Percentiles rank a stretch among this genome's conserved stretches.
phyloP scores from a whole-genome alignment of 1,139 yeast species.

The Hanseniaspora gamundiae region DNA sequence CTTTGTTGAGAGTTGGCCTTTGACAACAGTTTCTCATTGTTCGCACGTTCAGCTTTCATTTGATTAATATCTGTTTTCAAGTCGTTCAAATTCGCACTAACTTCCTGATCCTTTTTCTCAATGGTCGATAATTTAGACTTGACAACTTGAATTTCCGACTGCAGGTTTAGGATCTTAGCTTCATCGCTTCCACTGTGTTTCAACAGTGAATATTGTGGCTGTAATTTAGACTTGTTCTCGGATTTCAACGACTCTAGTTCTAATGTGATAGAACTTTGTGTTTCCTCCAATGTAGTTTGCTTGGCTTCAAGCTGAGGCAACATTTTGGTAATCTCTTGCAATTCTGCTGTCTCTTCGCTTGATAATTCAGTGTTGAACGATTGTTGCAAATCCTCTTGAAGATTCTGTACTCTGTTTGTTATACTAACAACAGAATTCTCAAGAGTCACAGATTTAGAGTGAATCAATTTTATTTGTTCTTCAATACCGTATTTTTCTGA shows the following conservation, averaged over 20 bases:
- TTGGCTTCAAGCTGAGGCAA: conserved; percentile 33
- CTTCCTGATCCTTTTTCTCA: conserved; percentile 20
- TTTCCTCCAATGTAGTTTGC: conserved; percentile 33
- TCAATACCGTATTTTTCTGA: neutral
- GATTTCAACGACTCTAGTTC: conserved; percentile 40
- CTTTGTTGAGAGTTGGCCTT: conserved; percentile 49
- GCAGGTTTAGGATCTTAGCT: neutral
- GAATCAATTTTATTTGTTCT: neutral
- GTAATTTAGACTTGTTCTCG: conserved; percentile 45
- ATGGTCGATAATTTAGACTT: conserved; percentile 12
- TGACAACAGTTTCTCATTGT: conserved; percentile 32
- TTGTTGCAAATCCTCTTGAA: conserved; percentile 39
- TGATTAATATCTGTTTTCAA: conserved; percentile 20
- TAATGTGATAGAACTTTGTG: conserved; percentile 39
- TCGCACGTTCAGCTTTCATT: conserved; percentile 19
- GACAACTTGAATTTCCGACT: neutral
- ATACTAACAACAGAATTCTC: neutral
- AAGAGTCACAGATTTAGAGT: neutral
- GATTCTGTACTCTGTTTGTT: conserved; percentile 24
- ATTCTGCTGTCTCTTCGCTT: conserved; percentile 31
- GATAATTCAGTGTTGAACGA: conserved; percentile 45
- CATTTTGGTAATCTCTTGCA: conserved; percentile 30
- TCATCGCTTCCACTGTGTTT: conserved; percentile 15
- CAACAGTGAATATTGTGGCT: conserved; percentile 26
- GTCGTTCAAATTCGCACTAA: conserved; percentile 26